Base-by-base conservation (phyloP, 148 eudicot genomes). In the Camellia sinensis region DNA sequence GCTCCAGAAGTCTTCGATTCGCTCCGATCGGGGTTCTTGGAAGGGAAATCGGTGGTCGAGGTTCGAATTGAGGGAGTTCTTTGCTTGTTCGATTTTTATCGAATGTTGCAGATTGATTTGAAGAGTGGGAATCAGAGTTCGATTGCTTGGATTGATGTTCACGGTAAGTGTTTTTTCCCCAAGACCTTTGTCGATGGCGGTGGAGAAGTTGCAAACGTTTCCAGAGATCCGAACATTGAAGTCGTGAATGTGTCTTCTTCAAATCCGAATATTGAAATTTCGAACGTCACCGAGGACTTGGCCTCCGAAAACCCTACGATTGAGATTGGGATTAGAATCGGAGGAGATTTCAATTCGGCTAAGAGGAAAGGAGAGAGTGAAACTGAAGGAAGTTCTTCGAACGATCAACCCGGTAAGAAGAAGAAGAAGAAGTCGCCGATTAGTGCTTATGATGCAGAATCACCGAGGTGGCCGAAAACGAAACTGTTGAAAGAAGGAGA, bases 81-180 rank as follows among this genome's bases (percentile, higher is more conserved):
- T 0, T 72, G 14, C 45, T 46, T 72, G 44, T 64, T 78, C 3
- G 84, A 78, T 46, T 21, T 82, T 40, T 53, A 78, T 50, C 73
- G 68, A 0, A 82, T 82, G 84, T 3, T 78, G 67, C 84, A 78
- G 41, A 29, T 77, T 2, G 72, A 77, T 48, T 54, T 73, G 64
- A 74, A 71, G 21, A 68, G 71, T 46, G 86, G 89, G 0, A 9
- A 64, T 82, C 71, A 82, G 65, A 73, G 88, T 66, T 89, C 96
- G 17, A 80, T 92, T n/a, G 86, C 91, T 22, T 92, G 96, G 96
- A 85, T 87, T 19, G 91, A 92, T 83, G 77, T 81, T 10, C 41
- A 84, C 1, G 89, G 82, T 0, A 79, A 75, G 5, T 85, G 87
- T 60, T 90, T 81, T 46, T 92, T 90, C 75, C 93, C 96, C 5